Conservation (phyloP, 169 alveolate species). For the Cytauxzoon felis region DNA sequence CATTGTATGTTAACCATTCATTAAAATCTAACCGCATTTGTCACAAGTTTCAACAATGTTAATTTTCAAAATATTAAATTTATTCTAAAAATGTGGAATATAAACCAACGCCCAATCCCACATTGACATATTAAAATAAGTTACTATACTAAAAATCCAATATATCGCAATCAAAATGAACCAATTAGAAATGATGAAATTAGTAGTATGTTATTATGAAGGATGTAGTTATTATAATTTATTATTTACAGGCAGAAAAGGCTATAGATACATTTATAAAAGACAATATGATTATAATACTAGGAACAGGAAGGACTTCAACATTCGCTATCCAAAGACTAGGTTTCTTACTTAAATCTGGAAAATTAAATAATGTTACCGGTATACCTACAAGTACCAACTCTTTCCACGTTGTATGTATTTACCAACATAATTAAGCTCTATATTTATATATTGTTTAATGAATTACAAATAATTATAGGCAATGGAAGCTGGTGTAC, state of each 20-base stretch:
- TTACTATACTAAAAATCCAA: neutral
- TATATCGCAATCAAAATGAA: slow-evolving; percentile 1
- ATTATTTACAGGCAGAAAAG: slow-evolving; percentile 58
- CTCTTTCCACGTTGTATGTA: slow-evolving; percentile 64
- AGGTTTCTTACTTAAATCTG: slow-evolving; percentile 60
- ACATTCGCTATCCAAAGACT: slow-evolving; percentile 74
- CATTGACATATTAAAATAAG: neutral
- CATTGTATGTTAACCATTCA: too few relatives aligned
- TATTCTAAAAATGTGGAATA: neutral
- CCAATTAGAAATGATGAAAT: slow-evolving; percentile 35
- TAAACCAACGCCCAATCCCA: neutral
- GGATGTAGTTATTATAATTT: neutral
- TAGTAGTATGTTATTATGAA: slow-evolving; percentile 23
- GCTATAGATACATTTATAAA: slow-evolving; percentile 78
- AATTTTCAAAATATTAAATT: too few relatives aligned
- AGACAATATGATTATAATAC: slow-evolving; percentile 72
- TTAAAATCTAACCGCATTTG: too few relatives aligned
- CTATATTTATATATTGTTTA: neutral
- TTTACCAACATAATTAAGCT: neutral
- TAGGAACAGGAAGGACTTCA: slow-evolving; percentile 83
- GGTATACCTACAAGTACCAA: slow-evolving; percentile 77
- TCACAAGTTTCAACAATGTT: too few relatives aligned
- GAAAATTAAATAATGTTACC: slow-evolving; percentile 57
- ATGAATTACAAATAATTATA: slow-evolving; percentile 4
- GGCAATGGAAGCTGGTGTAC: slow-evolving; percentile 73